phyloP scores from a whole-genome alignment of 208 protist genomes.

The Trypanosoma brucei region DNA sequence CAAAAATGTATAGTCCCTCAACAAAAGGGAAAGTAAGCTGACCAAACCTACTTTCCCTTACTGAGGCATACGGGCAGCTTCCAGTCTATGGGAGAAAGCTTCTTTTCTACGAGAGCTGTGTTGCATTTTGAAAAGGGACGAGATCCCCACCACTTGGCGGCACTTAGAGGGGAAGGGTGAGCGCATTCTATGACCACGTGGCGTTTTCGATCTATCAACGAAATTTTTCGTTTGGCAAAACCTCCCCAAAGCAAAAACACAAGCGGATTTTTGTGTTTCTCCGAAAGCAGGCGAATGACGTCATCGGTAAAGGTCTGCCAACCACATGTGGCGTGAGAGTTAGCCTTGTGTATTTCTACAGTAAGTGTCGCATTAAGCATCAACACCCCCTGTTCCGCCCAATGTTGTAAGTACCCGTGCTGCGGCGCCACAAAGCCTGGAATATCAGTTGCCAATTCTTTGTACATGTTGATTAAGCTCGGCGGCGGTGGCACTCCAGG shows the following conservation, averaged over 20 bases:
- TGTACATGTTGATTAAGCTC: slow-evolving; percentile 95
- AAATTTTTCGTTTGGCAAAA: slow-evolving; percentile 90
- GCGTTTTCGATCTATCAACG: slow-evolving; percentile 73
- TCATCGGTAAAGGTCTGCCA: slow-evolving; percentile 96
- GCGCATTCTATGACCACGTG: slow-evolving; percentile 88
- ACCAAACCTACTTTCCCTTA: background rate
- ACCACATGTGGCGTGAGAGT: slow-evolving; percentile 90
- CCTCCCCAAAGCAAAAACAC: slow-evolving; percentile 96
- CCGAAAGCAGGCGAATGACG: slow-evolving; percentile 83
- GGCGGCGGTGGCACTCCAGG: slow-evolving; percentile 83
- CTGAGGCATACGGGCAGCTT: slow-evolving; percentile 35
- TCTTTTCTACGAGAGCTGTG: slow-evolving; percentile 42
- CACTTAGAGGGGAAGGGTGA: slow-evolving; percentile 87
- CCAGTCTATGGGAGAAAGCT: slow-evolving; percentile 81
- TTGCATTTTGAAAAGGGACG: slow-evolving; percentile 87
- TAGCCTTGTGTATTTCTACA: slow-evolving; percentile 88
- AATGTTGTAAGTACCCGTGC: slow-evolving; percentile 93
- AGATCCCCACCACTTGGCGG: slow-evolving; percentile 69
- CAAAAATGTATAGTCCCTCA: too few relatives aligned
- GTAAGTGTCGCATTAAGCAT: slow-evolving; percentile 96
- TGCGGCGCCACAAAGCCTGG: slow-evolving; percentile 71
- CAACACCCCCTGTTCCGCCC: slow-evolving; percentile 96
- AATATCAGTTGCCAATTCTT: slow-evolving; percentile 89
- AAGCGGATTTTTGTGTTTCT: slow-evolving; percentile 50
- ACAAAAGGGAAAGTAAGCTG: too few relatives aligned